Base-by-base conservation (phyloP, 2,329 filamentous ascomycete species). In the Nectriaceae sp. region DNA sequence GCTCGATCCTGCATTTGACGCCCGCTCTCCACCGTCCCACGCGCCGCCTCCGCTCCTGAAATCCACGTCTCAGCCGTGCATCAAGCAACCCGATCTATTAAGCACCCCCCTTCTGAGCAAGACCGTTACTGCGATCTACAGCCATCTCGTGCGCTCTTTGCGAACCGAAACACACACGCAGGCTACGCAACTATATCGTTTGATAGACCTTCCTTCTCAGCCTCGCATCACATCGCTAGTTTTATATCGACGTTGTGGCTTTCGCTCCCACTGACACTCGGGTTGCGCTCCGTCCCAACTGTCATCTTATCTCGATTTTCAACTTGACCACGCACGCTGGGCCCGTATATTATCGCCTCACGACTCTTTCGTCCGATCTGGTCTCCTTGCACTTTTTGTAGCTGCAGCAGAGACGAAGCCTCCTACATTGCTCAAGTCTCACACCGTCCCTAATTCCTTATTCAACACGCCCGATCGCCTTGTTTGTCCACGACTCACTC, bases 41-140 rank as follows among this genome's bases (percentile, higher is more conserved):
- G 55, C 59, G 57, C 57, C 59, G 53, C 58, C 55, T 56, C 58
- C 46, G 53, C 59, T 62, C 59, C 59, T 62, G 59, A 62, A 61
- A 56, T 62, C 56, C 55, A 59, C 59, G 59, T 62, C 59, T 62
- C 59, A 62, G 59, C 59, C 59, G 57, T 62, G 59, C 59, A 62
- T 62, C 62, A 40, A 60, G 40, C 44, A 49, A 21, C 44, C 47
- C 38, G 53, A 49, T 49, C 47, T 40, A 45, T 44, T 42, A 47
- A 43, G 52, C 22, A 46, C 53, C 50, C 50, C 52, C 47, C 50
- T 52, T 44, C 44, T 45, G 55, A 54, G 42, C 50, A 42, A 35
- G 33, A 20, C 24, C 16, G 15, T 33, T 16, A 19, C 40, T 20
- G 26, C 42, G 36, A 49, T 29, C 37, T 33, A 36, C 42, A 39